Evolutionary conservation across 306 rosid genomes (phyloP).

Genomic region (Prunus dulcis): DNA sequence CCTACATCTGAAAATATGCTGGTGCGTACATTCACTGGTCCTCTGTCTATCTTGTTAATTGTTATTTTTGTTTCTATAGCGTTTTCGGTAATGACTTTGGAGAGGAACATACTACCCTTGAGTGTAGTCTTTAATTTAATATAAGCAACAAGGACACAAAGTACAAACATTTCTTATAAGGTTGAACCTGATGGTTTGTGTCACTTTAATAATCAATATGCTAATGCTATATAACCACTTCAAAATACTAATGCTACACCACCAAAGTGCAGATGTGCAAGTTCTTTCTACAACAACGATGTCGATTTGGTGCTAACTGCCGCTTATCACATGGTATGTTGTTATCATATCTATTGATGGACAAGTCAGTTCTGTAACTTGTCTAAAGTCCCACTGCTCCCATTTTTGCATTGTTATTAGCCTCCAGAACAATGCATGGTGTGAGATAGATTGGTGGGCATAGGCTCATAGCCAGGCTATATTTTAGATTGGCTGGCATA

Average conservation of each 20-base stretch:
- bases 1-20: conserved; percentile 85
- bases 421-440: conserved; percentile 5
- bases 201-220: neutral
- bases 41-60: neutral
- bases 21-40: conserved; percentile 44
- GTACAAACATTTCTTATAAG: neutral
- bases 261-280: conserved; percentile 97
- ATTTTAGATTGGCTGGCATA: neutral
- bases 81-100: neutral
- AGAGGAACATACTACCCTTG: neutral
- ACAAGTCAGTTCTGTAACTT: conserved; percentile 21
- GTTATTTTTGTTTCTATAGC: neutral
- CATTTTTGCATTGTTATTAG: conserved; percentile 12
- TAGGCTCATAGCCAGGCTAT: neutral
- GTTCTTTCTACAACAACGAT: conserved; percentile 89
- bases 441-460: conserved; percentile 22
- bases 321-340: conserved; percentile 97
- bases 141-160: neutral
- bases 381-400: conserved; percentile 6
- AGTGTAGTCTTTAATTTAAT: neutral
- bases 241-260: conserved; percentile 56
- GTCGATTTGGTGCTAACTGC: conserved; percentile 88
- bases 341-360: conserved; percentile 25
- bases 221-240: conserved; percentile 25
- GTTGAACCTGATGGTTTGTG: neutral